Evolutionary conservation across 495 filamentous ascomycete species (phyloP).

Genomic region (Pyrenopolyporus hunteri): DNA sequence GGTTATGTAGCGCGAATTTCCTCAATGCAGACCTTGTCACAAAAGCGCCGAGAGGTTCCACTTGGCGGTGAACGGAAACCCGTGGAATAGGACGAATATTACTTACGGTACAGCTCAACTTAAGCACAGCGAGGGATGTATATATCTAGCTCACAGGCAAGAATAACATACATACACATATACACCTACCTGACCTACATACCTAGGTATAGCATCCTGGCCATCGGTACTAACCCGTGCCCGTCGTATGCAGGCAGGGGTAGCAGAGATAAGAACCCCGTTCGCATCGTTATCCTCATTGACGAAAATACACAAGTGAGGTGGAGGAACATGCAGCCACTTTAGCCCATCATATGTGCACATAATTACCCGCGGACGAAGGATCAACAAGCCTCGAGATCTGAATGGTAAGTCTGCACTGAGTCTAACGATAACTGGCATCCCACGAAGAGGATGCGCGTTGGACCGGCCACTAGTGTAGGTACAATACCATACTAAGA

Average conservation of each 20-base stretch:
- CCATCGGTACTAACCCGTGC: slow-evolving; percentile 25
- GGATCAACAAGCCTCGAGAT: slow-evolving; percentile 31
- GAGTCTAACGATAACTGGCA: not conserved
- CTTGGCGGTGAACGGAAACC: slow-evolving; percentile 38
- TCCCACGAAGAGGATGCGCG: not conserved
- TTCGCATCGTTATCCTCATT: not conserved
- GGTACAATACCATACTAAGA: too few species aligned
- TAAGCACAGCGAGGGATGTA: too few species aligned
- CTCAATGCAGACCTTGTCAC: slow-evolving; percentile 30
- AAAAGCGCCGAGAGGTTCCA: slow-evolving; percentile 26
- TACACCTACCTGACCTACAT: not conserved
- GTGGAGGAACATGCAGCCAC: slow-evolving; percentile 13
- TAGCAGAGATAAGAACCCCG: slow-evolving; percentile 15
- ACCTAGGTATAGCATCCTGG: slow-evolving; percentile 6
- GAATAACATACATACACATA: too few species aligned
- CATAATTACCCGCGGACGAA: slow-evolving; percentile 25
- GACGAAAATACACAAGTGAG: not conserved
- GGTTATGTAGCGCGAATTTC: not conserved
- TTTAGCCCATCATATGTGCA: slow-evolving; percentile 23
- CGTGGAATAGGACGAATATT: slow-evolving; percentile 22
- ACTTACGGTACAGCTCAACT: too few species aligned
- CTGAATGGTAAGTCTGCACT: slow-evolving; percentile 11
- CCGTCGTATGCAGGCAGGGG: slow-evolving; percentile 24
- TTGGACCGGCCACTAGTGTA: too few species aligned
- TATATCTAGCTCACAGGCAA: too few species aligned